phyloP scores from a whole-genome alignment of 306 rosid species.

The Sphenostylis stenocarpa region DNA sequence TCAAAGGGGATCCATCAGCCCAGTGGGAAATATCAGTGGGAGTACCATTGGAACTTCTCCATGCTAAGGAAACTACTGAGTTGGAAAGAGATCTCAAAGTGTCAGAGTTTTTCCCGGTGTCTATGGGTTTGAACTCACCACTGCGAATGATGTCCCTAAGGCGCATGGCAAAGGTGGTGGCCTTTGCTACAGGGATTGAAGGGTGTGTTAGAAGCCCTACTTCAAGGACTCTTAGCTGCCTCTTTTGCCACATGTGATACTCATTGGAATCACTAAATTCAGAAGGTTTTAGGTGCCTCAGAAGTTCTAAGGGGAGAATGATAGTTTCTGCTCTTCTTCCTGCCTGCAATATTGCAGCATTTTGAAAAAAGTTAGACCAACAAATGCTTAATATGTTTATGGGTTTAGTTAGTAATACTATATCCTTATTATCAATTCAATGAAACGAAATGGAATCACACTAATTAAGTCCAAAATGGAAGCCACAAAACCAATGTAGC shows the following conservation, averaged over 20 bases:
- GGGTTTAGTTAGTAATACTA: neutral
- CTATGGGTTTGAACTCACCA: conserved; percentile 50
- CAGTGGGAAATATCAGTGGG: conserved; percentile 92
- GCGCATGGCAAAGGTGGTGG: conserved; percentile 67
- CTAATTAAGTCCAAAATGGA: neutral
- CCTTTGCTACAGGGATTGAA: conserved; percentile 53
- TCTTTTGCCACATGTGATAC: conserved; percentile 86
- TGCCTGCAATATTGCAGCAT: conserved; percentile 42
- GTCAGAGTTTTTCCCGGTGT: conserved; percentile 82
- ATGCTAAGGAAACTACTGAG: conserved; percentile 81
- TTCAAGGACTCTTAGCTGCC: conserved; percentile 79
- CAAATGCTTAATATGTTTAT: neutral
- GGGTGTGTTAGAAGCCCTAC: conserved; percentile 80
- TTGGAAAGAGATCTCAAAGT: conserved; percentile 84
- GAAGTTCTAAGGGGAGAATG: conserved; percentile 84
- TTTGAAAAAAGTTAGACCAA: neutral
- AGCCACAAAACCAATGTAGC: neutral
- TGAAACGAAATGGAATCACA: neutral
- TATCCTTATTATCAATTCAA: neutral
- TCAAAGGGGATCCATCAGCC: conserved; percentile 93
- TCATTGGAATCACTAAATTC: conserved; percentile 85
- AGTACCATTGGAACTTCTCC: conserved; percentile 76
- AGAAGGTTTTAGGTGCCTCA: conserved; percentile 77
- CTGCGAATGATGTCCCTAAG: conserved; percentile 59
- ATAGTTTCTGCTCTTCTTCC: conserved; percentile 92